Percentiles rank a stretch among this genome's conserved stretches.
Evolutionary conservation across 495 filamentous ascomycete genomes (phyloP).

Genomic region (Xylaria venustula): DNA sequence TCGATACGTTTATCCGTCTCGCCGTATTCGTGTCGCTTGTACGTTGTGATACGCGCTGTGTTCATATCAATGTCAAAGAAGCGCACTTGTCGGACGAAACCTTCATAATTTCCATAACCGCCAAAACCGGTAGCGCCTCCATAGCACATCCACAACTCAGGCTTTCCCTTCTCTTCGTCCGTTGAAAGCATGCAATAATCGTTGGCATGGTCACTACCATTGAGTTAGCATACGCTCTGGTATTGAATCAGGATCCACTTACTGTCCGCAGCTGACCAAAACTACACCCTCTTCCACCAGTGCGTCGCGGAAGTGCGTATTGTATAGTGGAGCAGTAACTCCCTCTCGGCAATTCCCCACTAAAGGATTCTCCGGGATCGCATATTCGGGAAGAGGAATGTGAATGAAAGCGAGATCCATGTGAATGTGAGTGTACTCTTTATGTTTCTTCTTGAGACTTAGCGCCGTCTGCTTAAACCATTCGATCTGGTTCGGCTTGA

Average conservation of each 20-base stretch:
- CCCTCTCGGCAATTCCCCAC: conserved; percentile 71
- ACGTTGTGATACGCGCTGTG: conserved; percentile 79
- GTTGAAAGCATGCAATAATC: conserved; percentile 83
- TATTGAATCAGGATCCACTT: conserved; percentile 35
- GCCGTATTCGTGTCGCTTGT: conserved; percentile 87
- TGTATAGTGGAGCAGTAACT: conserved; percentile 82
- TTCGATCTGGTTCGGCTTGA: conserved; percentile 87
- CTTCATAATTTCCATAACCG: conserved; percentile 87
- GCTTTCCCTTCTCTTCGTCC: conserved; percentile 50
- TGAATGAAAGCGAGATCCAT: conserved; percentile 98
- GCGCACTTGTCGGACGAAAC: conserved; percentile 78
- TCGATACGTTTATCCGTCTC: conserved; percentile 69
- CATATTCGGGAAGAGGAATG: conserved; percentile 91
- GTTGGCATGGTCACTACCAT: conserved; percentile 81
- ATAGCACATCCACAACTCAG: conserved; percentile 98
- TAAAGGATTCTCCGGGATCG: conserved; percentile 42
- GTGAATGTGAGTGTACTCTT: conserved; percentile 84
- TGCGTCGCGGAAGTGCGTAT: conserved; percentile 84
- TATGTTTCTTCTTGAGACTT: conserved; percentile 64
- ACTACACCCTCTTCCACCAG: conserved; percentile 79
- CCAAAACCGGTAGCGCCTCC: conserved; percentile 86
- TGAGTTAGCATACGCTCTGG: conserved; percentile 10
- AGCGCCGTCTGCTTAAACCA: conserved; percentile 85
- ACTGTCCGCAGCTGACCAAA: conserved; percentile 90
- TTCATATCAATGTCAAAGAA: conserved; percentile 94